Base-by-base conservation (phyloP, 345 rosid species). In the Tarenaya hassleriana region DNA sequence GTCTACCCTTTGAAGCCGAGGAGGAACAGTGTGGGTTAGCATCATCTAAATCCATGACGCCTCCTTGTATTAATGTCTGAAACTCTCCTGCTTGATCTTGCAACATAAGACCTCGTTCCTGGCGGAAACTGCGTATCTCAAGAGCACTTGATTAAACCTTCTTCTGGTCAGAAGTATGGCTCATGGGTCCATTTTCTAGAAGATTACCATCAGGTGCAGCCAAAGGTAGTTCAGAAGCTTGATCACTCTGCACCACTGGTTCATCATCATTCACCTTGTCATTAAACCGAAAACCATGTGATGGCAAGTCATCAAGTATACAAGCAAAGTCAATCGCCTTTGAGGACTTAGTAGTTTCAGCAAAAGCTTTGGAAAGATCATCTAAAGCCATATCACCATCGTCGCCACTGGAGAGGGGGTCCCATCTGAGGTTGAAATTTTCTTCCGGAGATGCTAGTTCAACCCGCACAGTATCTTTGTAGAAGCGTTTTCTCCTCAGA, bases 341-440 rank as follows among this genome's bases (percentile, higher is more conserved):
- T 15, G 70, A 69, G 51, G 63, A 41, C 69, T 71, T 69, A 2
- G 50, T 62, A 50, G 78, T 50, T 16, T 74, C 67, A 50, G 59
- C 55, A 64, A 83, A 79, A 41, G 83, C 76, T 64, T 82, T 73
- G 24, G 75, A 72, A 31, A 79, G 52, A 61, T 92, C 90, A 61
- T 77, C 86, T 63, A 83, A 69, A 57, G 68, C 72, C 73, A 85
- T 68, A 75, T 92, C 96, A 50, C 96, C 96, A 57, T 78, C n/a
- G n/a, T n/a, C 88, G 27, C 95, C 95, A 20, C 83, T 81, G 10
- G 95, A 81, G 45, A 83, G 70, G 8, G 88, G 91, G 66, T 92
- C 98, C 95, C 97, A 88, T 44, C 73, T 83, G 64, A 73, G 43
- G 52, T 69, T 77, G 32, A 49, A 60, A 10, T 56, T 56, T 61